These are phyloP conservation scores for Trichoderma sp. DNA, from an alignment of 2,329 filamentous ascomycete genomes.

Conservation along the genomic window DNA sequence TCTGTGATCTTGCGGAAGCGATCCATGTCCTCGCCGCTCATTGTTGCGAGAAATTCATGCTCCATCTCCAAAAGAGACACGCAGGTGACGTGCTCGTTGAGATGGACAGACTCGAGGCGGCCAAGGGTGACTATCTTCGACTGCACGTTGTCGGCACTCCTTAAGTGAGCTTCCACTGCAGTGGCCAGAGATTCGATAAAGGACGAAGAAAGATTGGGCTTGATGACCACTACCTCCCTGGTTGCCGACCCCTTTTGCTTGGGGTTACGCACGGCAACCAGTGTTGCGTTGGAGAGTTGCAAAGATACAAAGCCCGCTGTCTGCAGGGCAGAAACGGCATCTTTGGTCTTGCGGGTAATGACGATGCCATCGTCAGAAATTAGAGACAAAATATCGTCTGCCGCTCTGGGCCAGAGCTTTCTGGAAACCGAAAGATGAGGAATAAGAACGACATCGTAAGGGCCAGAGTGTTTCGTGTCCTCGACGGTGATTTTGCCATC, in stretches of 20 bases:
- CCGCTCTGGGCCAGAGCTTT: neutral
- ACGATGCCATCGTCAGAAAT: conserved; percentile 2
- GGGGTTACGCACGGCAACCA: neutral
- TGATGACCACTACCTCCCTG: conserved; percentile 11
- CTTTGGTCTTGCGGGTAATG: neutral
- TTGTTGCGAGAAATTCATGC: conserved; percentile 8
- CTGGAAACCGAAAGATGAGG: conserved; percentile 15
- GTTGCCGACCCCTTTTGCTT: neutral
- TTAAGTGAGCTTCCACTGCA: neutral
- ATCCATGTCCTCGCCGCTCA: conserved; percentile 17
- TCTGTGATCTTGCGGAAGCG: conserved; percentile 18
- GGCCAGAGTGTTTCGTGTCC: neutral
- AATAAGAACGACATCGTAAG: neutral
- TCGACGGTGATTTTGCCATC: conserved; percentile 1
- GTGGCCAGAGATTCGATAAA: neutral
- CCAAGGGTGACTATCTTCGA: neutral
- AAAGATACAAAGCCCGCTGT: neutral
- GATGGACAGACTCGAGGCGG: neutral
- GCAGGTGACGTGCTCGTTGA: conserved; percentile 1
- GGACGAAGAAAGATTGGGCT: neutral
- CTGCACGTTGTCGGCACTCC: neutral
- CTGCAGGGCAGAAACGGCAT: neutral
- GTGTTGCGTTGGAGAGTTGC: neutral
- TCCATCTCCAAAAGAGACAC: conserved; percentile 15
- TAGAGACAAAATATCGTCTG: neutral